Evolutionary conservation across 2,329 filamentous ascomycete genomes (phyloP).

Genomic region (Sporothrix globosa): DNA sequence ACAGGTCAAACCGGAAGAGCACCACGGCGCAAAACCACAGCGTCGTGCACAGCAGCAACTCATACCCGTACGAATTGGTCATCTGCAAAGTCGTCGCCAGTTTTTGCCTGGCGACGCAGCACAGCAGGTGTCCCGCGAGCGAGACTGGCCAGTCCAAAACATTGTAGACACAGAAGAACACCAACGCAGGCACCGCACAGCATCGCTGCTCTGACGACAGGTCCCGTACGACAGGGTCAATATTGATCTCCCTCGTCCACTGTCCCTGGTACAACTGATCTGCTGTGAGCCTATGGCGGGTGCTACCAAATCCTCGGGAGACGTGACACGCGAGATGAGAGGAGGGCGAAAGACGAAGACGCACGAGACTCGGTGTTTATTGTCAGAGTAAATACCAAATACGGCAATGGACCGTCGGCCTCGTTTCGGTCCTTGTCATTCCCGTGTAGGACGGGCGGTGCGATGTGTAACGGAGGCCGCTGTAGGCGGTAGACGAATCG

Average conservation of each 20-base stretch:
- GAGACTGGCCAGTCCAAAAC: not conserved
- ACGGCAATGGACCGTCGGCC: not conserved
- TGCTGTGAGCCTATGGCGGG: not conserved
- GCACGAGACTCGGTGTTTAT: no score
- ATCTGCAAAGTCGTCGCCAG: not conserved
- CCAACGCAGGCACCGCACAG: not conserved
- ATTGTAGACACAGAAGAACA: not conserved
- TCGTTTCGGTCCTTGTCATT: slow-evolving; percentile 22
- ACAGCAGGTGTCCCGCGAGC: not conserved
- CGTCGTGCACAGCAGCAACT: not conserved
- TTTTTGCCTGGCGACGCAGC: not conserved
- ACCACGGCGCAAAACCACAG: not conserved
- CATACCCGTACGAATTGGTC: no score
- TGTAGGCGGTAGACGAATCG: not conserved
- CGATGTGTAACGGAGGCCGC: not conserved
- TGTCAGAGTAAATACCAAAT: no score
- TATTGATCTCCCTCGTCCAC: not conserved
- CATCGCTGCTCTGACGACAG: not conserved
- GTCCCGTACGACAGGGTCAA: not conserved
- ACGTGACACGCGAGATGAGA: not conserved
- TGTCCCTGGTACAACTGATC: not conserved
- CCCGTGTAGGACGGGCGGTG: slow-evolving; percentile 5
- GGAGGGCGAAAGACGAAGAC: no score
- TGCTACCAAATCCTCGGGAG: not conserved
- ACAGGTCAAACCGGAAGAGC: not conserved